phyloP scores from a whole-genome alignment of 441 rosid species.

The Aquilaria agallochum region DNA sequence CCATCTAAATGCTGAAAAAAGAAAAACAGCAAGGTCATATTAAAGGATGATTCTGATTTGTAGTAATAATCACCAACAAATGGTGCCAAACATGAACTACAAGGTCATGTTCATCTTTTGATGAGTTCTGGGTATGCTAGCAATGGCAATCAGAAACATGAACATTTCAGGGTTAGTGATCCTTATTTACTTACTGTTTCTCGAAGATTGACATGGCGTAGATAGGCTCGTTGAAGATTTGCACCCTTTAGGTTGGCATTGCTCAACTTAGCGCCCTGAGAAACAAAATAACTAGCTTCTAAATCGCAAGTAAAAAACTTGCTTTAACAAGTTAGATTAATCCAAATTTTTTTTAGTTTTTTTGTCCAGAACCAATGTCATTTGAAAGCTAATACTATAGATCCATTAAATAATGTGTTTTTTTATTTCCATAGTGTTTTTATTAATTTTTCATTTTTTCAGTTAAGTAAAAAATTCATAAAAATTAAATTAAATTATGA shows the following conservation, averaged over 20 bases:
- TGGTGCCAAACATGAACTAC: not conserved
- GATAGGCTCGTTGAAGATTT: conserved; percentile 86
- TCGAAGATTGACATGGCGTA: conserved; percentile 78
- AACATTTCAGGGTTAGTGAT: not conserved
- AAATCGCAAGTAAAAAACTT: not conserved
- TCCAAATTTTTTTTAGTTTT: no score
- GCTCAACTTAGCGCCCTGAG: conserved; percentile 79
- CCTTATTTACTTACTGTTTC: conserved; percentile 56
- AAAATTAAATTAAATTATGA: no score
- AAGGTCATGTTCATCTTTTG: no score
- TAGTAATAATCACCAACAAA: not conserved
- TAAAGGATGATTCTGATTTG: not conserved
- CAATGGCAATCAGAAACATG: not conserved
- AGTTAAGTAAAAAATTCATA: no score
- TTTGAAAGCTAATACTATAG: no score
- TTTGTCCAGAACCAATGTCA: no score
- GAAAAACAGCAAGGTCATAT: not conserved
- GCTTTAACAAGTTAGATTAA: not conserved
- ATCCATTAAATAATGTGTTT: no score
- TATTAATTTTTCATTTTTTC: no score
- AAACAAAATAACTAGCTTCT: not conserved
- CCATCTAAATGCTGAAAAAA: conserved; percentile 73
- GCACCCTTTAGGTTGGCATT: conserved; percentile 87
- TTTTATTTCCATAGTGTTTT: not conserved
- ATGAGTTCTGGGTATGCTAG: no score